Evolutionary conservation across 768 basidiomycete species (phyloP), one percentile per base, ranked within the genome.

Genomic region (Hysterangium stoloniferum): DNA sequence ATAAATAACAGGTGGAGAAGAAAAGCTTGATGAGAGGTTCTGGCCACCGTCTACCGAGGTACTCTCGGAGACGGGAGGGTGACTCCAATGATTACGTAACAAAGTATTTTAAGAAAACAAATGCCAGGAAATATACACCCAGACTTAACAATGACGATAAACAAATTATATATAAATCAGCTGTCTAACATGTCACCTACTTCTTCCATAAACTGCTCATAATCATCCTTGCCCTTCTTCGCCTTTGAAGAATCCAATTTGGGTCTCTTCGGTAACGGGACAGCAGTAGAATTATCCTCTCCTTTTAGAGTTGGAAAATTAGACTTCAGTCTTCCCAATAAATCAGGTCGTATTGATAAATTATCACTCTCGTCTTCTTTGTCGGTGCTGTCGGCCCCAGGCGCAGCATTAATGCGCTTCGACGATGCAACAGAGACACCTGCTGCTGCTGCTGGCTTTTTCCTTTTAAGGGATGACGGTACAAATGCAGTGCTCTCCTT

Each of bases 401-500:
- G 85, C 1, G 85, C 85, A 7, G 85, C 80, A 57, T 86, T 78
- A 28, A 86, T 60, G 55, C 69, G 76, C 1, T 69, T 62, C 19
- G 68, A 53, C 4, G 70, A 53, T 22, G 58, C 59, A 11, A 67
- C 58, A 32, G 68, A 66, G 8, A 63, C 56, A 17, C 27, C 34
- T 7, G 22, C 40, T 11, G 2, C 20, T 4, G 22, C 38, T 9
- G 45, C 51, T 4, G 57, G 45, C 53, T 76, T 84, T 66, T 86
- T 92, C 41, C 88, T 79, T 65, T 89, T 90, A 45, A 95, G 67
- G 3, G 85, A 73, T 1, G 82, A 63, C 3, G 96, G 96, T 4
- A 97, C 79, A 59, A 99, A 98, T 0, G 87, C 80, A 1, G 91
- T 95, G 7, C 87, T 86, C 64, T 99, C 96, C 66, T 91, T 93